These are phyloP conservation scores for Kluyveromyces sp. DNA, from an alignment of 1,139 yeast species.

Conservation along the genomic window DNA sequence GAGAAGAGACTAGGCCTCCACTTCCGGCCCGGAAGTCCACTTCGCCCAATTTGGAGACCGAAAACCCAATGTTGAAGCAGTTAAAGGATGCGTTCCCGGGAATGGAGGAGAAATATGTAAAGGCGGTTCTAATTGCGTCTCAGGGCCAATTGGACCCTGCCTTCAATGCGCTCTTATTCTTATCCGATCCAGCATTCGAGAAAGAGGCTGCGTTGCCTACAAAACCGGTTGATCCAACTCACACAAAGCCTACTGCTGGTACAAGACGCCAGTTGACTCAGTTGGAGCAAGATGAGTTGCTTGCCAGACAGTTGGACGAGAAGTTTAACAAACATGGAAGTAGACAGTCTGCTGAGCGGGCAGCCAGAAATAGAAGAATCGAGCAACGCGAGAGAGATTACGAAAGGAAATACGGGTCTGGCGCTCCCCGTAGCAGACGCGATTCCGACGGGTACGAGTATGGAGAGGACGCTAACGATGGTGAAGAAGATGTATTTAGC, in stretches of 20 bases:
- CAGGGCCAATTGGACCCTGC: conserved; percentile 77
- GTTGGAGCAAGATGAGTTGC: conserved; percentile 68
- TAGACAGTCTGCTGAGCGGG: conserved; percentile 16
- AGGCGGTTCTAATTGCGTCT: conserved; percentile 80
- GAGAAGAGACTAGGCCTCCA: conserved; percentile 40
- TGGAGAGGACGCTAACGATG: conserved; percentile 31
- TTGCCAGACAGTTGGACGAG: conserved; percentile 76
- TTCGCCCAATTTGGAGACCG: conserved; percentile 29
- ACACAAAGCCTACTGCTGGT: conserved; percentile 12
- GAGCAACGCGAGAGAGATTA: conserved; percentile 22
- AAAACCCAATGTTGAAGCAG: conserved; percentile 33
- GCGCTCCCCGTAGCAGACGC: conserved; percentile 20
- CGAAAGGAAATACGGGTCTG: conserved; percentile 27
- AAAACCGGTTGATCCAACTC: conserved; percentile 26
- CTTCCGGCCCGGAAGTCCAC: conserved; percentile 58
- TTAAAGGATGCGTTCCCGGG: conserved; percentile 79
- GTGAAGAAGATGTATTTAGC: conserved; percentile 52
- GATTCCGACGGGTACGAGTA: conserved; percentile 17
- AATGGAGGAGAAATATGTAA: conserved; percentile 59
- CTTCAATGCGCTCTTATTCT: conserved; percentile 74
- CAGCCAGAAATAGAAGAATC: conserved; percentile 23
- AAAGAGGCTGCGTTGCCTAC: conserved; percentile 52
- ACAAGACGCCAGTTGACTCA: conserved; percentile 35
- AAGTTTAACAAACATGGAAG: conserved; percentile 42
- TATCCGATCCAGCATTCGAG: conserved; percentile 65